Base-by-base conservation (phyloP, 768 basidiomycete species). In the Suillus bovinus region DNA sequence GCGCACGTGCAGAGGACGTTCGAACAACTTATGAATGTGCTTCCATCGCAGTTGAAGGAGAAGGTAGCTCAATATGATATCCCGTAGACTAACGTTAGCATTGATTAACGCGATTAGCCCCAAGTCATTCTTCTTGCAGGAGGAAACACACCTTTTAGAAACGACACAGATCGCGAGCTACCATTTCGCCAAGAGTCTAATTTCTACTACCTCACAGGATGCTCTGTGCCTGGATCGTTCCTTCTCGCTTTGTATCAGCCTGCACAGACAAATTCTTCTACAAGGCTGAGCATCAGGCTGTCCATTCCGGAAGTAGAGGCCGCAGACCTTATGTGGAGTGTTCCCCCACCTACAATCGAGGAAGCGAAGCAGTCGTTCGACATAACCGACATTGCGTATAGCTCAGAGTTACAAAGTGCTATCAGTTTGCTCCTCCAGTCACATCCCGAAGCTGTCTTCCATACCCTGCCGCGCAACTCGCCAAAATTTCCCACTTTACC, bases 151-250 rank as follows among this genome's bases (percentile, higher is more conserved):
- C 78, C 81, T 0, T 92, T 80, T 70, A 79, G 92, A 64, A 85
- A 93, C 71, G 93, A 95, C 71, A 95, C 94, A 13, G 93, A 96
- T 71, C 83, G 93, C 36, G 92, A 94, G 75, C 76, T 93, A 47
- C 71, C 79, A 5, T 93, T 93, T 68, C 81, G 85, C 61, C 80
- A 82, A 69, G 93, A 95, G 74, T 89, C 89, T 68, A 96, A 96
- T 76, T 96, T 96, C 72, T 88, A 84, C 76, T 96, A 94, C 72
- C 80, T 96, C 17, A 85, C 91, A 0, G 94, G 93, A 58, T 94
- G 91, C 75, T 78, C 80, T 53, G 81, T 93, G 5, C 91, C 94
- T 0, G 81, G 82, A 0, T 88, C 91, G 1, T 86, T 84, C 65
- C 74, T 94, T 14, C 75, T 94, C 22, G 76, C 90, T 10, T 75